Conservation (phyloP, 2,329 filamentous ascomycete genomes). For the Fusarium proliferatum region DNA sequence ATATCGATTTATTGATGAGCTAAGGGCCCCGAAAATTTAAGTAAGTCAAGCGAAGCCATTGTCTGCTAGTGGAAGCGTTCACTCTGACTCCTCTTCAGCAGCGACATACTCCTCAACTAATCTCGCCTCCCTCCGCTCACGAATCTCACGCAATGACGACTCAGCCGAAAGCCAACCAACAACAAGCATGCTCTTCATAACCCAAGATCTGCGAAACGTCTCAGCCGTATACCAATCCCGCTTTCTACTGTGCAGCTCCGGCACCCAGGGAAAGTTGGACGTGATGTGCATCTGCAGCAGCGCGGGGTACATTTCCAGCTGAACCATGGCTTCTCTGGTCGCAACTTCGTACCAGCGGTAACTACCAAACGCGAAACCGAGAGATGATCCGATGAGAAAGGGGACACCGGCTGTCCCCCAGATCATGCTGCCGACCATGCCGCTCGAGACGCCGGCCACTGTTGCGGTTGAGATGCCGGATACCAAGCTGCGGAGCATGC, state of each 20-base stretch:
- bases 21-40: fast-evolving
- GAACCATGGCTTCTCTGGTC: constrained; percentile 6
- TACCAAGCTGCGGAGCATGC: constrained; percentile 1
- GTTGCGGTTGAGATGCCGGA: constrained; percentile 3
- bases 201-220: neutral
- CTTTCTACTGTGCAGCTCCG: neutral
- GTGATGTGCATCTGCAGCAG: constrained; percentile 1
- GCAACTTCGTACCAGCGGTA: constrained; percentile 7
- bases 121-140: neutral
- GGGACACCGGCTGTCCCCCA: constrained; percentile 4
- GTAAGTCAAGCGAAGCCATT: fast-evolving
- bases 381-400: neutral
- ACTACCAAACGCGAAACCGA: constrained; percentile 1
- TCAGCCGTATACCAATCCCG: neutral
- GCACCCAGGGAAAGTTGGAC: constrained; percentile 3
- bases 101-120: neutral
- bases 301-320: neutral
- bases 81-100: neutral
- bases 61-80: fast-evolving
- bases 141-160: neutral
- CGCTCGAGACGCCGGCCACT: neutral
- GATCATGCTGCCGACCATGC: constrained; percentile 9
- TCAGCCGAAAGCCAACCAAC: constrained; percentile 15
- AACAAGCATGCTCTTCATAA: constrained; percentile 4
- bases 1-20: too few relatives aligned